Base-by-base conservation (phyloP, 2,329 filamentous ascomycete genomes). In the Neoscytalidium dimidiatum region DNA sequence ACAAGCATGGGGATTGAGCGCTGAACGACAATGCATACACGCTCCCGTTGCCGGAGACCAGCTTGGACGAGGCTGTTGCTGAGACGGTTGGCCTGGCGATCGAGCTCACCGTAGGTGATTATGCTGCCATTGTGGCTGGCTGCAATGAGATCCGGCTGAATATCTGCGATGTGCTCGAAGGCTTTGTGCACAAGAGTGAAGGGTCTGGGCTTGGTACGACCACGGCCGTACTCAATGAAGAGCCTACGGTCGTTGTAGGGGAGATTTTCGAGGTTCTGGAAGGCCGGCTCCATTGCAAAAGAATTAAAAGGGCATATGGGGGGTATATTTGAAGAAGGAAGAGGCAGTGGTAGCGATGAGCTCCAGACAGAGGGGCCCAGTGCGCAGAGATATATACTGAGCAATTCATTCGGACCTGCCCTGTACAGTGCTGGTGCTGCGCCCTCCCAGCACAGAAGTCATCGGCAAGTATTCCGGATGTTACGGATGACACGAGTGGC, bases 1-100 rank as follows among this genome's bases (percentile, higher is more conserved):
- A 77, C 70, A n/a, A 77, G 68, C 0, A 72, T 70, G 73, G 74
- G 75, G 9, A 69, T 71, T 0, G 73, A 77, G 61, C 78, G 77
- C 33, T 78, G 75, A 57, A 78, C 77, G 58, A 74, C 77, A 4
- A 78, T 53, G 0, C 75, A 74, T 1, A 78, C 38, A 17, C 41
- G 41, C 19, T 61, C 26, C n/a, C 44, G 41, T 3, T 28, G 57
- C 41, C 35, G 57, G 3, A 61, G 19, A 8, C 57, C 57, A 7
- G n/a, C 21, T 8, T 29, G 41, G n/a, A 48, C 17, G 3, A 61
- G 57, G 6, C 28, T 21, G 28, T 61, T 46, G 31, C 28, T 26
- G 43, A 61, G 29, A 17, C 29, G 19, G 9, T 61, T 61, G n/a
- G 57, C 57, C 57, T 49, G 28, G 14, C 28, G 28, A 28, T 61